Conservation (phyloP, 2,329 filamentous ascomycete species). For the Epichloe uncinata region DNA sequence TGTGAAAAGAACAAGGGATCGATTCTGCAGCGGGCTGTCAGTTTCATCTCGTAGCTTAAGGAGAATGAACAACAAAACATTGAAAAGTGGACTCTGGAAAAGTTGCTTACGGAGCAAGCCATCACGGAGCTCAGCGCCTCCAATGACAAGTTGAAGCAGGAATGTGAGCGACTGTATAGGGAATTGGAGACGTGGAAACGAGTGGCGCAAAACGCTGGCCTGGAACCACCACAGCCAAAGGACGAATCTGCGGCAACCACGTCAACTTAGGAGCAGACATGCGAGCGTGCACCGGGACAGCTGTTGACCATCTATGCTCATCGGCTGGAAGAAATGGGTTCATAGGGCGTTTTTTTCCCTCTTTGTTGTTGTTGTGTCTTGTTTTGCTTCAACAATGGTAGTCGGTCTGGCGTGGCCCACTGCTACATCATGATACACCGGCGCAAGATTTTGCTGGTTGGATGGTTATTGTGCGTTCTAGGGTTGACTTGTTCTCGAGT, state of each 20-base stretch:
- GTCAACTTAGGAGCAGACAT: slow-evolving; percentile 15
- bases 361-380: neutral
- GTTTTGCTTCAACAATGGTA: neutral
- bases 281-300: neutral
- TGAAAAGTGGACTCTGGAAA: slow-evolving; percentile 87
- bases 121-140: slow-evolving; percentile 77
- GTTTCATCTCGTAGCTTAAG: slow-evolving; percentile 88
- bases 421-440: neutral
- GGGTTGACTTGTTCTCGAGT: too few relatives aligned
- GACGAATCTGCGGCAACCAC: slow-evolving; percentile 18
- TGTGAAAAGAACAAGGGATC: slow-evolving; percentile 99
- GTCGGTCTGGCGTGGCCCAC: neutral
- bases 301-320: neutral
- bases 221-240: slow-evolving; percentile 30
- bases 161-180: slow-evolving; percentile 64
- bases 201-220: slow-evolving; percentile 45
- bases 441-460: neutral
- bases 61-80: slow-evolving; percentile 91
- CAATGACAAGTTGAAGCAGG: slow-evolving; percentile 74
- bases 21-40: slow-evolving; percentile 82
- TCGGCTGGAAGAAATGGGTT: neutral
- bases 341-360: neutral
- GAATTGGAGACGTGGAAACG: slow-evolving; percentile 72
- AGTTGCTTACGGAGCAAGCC: slow-evolving; percentile 77
- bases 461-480: neutral